Evolutionary conservation across 768 basidiomycete species (phyloP).

Genomic region (Lentinula guzmanii): DNA sequence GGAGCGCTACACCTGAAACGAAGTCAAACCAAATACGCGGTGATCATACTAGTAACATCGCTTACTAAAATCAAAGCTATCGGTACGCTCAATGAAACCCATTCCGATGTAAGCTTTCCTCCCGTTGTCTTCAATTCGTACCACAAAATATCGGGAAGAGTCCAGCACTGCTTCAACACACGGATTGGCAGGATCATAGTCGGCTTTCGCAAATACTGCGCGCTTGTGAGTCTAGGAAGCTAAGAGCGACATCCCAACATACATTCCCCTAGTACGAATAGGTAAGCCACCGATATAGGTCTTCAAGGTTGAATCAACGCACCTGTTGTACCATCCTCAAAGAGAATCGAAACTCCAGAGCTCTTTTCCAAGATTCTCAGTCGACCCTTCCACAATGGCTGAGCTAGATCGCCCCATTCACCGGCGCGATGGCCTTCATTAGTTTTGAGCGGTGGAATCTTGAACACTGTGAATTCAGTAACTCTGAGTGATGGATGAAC

Average conservation of each 20-base stretch:
- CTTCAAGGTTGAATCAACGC: conserved; percentile 16
- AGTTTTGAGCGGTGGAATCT: conserved; percentile 80
- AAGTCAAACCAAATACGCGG: conserved; percentile 8
- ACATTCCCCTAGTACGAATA: conserved; percentile 54
- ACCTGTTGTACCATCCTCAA: conserved; percentile 83
- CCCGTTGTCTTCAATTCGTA: conserved; percentile 84
- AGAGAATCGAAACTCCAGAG: conserved; percentile 57
- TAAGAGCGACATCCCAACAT: conserved; percentile 21
- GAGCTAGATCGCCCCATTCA: conserved; percentile 84
- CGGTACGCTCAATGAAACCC: conserved; percentile 84
- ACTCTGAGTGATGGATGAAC: conserved; percentile 9
- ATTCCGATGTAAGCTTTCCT: conserved; percentile 91
- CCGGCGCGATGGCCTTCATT: conserved; percentile 90
- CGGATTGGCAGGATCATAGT: conserved; percentile 72
- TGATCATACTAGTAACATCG: conserved; percentile 6
- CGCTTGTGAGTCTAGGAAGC: conserved; percentile 9
- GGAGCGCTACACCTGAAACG: conserved; percentile 68
- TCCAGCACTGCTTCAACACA: conserved; percentile 95
- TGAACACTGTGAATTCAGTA: conserved; percentile 58
- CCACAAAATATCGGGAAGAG: conserved; percentile 91
- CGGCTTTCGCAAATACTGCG: conserved; percentile 81
- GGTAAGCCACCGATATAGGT: conserved; percentile 3
- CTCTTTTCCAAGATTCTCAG: conserved; percentile 80
- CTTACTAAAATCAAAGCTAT: conserved; percentile 92
- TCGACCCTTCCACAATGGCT: conserved; percentile 89